Base-by-base conservation (phyloP, 768 basidiomycete genomes). In the Boletus reticulatus region DNA sequence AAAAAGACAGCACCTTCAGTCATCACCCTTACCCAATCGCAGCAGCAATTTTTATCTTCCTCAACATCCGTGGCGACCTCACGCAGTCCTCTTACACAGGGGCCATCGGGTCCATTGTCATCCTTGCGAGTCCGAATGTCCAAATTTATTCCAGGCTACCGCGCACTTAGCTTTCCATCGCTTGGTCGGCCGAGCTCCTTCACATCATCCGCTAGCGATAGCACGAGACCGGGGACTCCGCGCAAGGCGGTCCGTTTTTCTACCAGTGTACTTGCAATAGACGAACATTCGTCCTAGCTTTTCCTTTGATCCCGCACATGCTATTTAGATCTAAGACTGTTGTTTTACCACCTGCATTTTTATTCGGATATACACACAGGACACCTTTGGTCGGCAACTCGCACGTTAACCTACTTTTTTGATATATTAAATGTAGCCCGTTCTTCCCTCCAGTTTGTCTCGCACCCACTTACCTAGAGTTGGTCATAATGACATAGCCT, bases 171-270 rank as follows among this genome's bases (percentile, higher is more conserved):
- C 20, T 56, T 71, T 17, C 49, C 67, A 1, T 64, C 78, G 3
- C 68, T 70, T 20, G 65, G 59, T 20, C 60, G 73, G 5, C 67
- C 62, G 42, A 70, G 64, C 45, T 70, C 71, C 39, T 48, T 66
- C 32, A 62, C 72, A 1, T 72, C 68, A n/a, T 72, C 72, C 17
- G 67, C 64, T 31, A 71, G 69, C 47, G 65, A 71, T 46, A 70
- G 67, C 24, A 69, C 70, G 2, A 74, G 79, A 58, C 72, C 76
- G 6, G 65, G 71, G 17, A 81, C 76, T 0, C 80, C 77, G 17
- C 81, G 80, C 59, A 87, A 87, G 65, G 81, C 79, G 3, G 84
- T 87, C 37, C 78, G 84, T 46, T 87, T 87, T 67, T 80, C 81
- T n/a, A 72, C 76, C 24, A 74, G 78, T 57, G 71, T 74, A 48